A percentile compares a stretch with the other conserved stretches of the same genome.
Evolutionary conservation across 2,329 filamentous ascomycete genomes (phyloP).

Genomic region (Penicillium polonicum): DNA sequence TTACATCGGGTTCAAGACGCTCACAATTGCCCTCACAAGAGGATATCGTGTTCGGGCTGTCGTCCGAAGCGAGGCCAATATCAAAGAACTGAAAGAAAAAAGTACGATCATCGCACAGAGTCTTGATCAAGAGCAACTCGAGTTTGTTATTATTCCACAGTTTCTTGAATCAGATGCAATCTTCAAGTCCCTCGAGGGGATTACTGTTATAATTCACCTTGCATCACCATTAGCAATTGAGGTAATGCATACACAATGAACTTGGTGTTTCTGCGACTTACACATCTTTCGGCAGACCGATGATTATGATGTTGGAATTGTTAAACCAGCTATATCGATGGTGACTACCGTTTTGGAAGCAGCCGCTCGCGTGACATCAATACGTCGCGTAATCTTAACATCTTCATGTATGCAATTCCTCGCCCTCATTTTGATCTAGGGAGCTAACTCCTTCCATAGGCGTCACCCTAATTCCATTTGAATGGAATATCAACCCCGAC

Average conservation of each 20-base stretch:
- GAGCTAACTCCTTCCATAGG: background rate
- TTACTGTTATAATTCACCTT: background rate
- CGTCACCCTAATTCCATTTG: conserved; percentile 25
- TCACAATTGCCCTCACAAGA: background rate
- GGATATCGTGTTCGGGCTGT: background rate
- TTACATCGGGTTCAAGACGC: background rate
- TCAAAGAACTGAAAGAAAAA: background rate
- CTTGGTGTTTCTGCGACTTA: background rate
- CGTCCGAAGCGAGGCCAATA: background rate
- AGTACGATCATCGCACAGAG: background rate
- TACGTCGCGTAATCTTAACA: background rate
- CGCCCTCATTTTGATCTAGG: background rate
- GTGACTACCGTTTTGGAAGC: conserved; percentile 9
- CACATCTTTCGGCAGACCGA: background rate
- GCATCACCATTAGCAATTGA: background rate
- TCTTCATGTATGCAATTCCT: background rate
- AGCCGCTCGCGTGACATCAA: background rate
- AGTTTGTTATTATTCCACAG: background rate
- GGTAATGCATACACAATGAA: background rate
- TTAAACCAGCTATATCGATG: conserved; percentile 4
- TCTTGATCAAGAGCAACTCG: background rate
- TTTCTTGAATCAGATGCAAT: background rate
- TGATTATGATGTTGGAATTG: background rate
- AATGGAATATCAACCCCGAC: conserved; percentile 17
- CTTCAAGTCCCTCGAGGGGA: background rate